Conservation (phyloP, 1,284 basidiomycete genomes). For the Xerocomus minutiporus region DNA sequence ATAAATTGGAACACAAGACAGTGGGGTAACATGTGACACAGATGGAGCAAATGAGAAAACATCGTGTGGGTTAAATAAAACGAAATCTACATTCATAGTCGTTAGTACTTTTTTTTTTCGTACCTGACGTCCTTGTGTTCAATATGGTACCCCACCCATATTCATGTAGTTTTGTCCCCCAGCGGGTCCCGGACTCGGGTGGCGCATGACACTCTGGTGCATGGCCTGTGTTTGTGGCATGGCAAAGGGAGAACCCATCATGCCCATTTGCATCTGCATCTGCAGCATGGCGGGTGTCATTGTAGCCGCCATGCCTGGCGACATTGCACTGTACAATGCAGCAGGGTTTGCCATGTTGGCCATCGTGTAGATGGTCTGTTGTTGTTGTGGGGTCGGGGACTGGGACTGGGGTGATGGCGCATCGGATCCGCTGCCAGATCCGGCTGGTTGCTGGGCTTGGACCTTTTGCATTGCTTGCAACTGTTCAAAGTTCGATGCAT, state of each 20-base stretch:
- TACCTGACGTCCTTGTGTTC: conserved; percentile 10
- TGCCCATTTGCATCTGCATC: conserved; percentile 67
- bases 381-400: conserved; percentile 39
- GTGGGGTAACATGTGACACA: conserved; percentile 29
- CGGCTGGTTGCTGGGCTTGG: conserved; percentile 44
- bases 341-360: conserved; percentile 48
- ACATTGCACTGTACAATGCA: conserved; percentile 34
- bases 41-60: conserved; percentile 14
- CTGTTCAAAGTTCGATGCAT: conserved; percentile 35
- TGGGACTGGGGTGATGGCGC: conserved; percentile 31
- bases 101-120: conserved; percentile 11
- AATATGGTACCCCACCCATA: conserved; percentile 42
- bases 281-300: conserved; percentile 44
- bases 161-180: conserved; percentile 53
- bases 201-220: conserved; percentile 76
- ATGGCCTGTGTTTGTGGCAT: conserved; percentile 62
- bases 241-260: conserved; percentile 46
- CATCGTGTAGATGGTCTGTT: conserved; percentile 33
- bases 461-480: conserved; percentile 76
- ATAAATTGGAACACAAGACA: conserved; percentile 25
- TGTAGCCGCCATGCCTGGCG: conserved; percentile 30
- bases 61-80: conserved; percentile 12
- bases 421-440: conserved; percentile 40
- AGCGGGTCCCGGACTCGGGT: conserved; percentile 62
- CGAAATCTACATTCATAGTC: conserved; percentile 26